These are phyloP conservation scores for Candida easanensis DNA, from an alignment of 805 yeast species.

Conservation along the genomic window DNA sequence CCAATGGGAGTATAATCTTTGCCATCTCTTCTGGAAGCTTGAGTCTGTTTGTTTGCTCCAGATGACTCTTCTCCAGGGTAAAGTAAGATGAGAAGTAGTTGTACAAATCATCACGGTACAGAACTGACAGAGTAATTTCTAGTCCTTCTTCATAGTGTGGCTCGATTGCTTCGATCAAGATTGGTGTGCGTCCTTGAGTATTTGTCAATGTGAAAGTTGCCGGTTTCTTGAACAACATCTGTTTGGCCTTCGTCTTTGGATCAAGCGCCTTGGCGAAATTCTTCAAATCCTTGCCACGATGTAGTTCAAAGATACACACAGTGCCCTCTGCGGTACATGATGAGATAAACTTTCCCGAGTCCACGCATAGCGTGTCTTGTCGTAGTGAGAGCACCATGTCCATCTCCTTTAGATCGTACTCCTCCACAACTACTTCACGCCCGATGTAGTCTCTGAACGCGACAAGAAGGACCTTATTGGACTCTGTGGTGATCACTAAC, in stretches of 20 bases:
- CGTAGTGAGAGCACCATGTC: conserved; percentile 10
- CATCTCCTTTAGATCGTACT: conserved; percentile 10
- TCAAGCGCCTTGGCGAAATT: conserved; percentile 17
- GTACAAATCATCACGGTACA: conserved; percentile 19
- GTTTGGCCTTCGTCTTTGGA: conserved; percentile 1
- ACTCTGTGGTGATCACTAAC: conserved; percentile 17
- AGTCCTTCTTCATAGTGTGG: conserved; percentile 11
- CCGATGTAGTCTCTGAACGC: conserved; percentile 14
- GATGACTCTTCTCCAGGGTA: neutral
- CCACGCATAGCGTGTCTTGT: conserved; percentile 16
- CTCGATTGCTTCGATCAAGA: conserved; percentile 14
- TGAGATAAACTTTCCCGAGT: conserved; percentile 12
- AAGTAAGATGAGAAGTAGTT: conserved; percentile 15
- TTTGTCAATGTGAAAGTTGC: conserved; percentile 14
- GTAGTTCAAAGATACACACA: conserved; percentile 11
- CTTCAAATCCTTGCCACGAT: conserved; percentile 12
- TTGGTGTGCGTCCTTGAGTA: conserved; percentile 19
- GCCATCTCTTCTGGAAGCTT: conserved; percentile 14
- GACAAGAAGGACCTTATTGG: conserved; percentile 15
- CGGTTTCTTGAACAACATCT: conserved; percentile 15
- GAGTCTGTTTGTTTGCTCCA: conserved; percentile 5
- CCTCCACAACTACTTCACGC: conserved; percentile 13
- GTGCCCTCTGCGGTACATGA: conserved; percentile 21
- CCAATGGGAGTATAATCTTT: conserved; percentile 8
- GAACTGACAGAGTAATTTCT: conserved; percentile 12